Percentiles rank a stretch among this genome's conserved stretches.
Evolutionary conservation across 257 asterid species (phyloP).

Genomic region (Thymus mandschuricus): DNA sequence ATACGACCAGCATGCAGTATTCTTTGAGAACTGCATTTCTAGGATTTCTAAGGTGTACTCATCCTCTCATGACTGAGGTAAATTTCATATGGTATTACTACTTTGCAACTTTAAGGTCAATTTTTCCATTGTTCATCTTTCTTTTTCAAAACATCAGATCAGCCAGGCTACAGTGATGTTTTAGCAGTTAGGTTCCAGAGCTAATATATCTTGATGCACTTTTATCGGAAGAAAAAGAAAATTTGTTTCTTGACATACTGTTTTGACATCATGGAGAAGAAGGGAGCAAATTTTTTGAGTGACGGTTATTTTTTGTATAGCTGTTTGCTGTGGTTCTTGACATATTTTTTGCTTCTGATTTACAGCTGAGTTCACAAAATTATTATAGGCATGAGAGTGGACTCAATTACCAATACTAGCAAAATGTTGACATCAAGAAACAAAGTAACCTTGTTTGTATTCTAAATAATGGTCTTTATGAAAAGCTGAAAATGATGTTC

Average conservation of each 20-base stretch:
- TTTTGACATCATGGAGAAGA: too few relatives aligned
- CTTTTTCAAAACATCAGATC: neutral
- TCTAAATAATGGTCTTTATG: too few relatives aligned
- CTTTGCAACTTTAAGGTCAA: constrained; percentile 25
- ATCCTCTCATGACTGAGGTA: constrained; percentile 81
- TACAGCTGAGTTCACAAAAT: neutral
- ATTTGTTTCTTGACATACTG: too few relatives aligned
- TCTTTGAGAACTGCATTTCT: constrained; percentile 86
- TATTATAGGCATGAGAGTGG: constrained; percentile 23
- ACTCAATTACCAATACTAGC: neutral
- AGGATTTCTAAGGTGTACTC: constrained; percentile 91
- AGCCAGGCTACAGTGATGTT: constrained; percentile 1
- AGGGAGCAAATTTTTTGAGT: too few relatives aligned
- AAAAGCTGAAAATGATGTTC: neutral
- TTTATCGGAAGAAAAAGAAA: constrained; percentile 5
- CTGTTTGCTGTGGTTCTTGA: too few relatives aligned
- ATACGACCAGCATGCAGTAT: constrained; percentile 78
- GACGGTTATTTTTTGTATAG: too few relatives aligned
- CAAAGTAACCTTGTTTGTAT: too few relatives aligned
- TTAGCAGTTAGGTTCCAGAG: constrained; percentile 10
- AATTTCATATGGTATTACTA: constrained; percentile 29
- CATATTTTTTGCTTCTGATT: too few relatives aligned
- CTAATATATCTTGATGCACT: constrained; percentile 2
- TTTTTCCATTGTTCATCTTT: constrained; percentile 12
- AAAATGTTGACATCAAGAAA: neutral